Base-by-base conservation (phyloP, 768 basidiomycete genomes). In the Termitomyces sp. region DNA sequence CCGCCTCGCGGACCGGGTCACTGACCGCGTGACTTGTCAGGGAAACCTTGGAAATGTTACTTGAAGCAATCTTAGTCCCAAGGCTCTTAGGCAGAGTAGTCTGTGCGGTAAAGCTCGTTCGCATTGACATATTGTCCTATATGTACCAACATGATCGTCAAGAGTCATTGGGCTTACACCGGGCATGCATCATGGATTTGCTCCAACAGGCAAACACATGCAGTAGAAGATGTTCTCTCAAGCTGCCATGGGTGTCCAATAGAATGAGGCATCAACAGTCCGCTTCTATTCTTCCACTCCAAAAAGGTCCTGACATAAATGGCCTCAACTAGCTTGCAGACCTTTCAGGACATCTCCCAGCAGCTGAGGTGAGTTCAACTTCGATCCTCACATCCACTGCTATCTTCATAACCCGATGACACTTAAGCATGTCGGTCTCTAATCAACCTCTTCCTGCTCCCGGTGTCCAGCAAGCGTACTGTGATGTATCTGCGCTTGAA, bases 401-500 rank as follows among this genome's bases (percentile, higher is more conserved):
- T 31, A 4, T n/a, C 20, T 20, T 43, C 8, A 34, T 34, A 24
- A 27, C 12, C 20, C 18, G 12, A 13, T 2, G 27, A 24, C 10
- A 44, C 26, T 29, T 4, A n/a, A 47, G 9, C n/a, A 53, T 53
- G 57, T 32, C 48, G n/a, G 34, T 29, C 31, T 16, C 16, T 8
- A 53, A 27, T 14, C 65, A 68, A 62, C 47, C 68, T 1, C 69
- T 83, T 36, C 82, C 81, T 9, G 62, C 65, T 3, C 78, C 80
- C 2, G 32, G 61, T 7, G 49, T 63, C 0, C 67, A 76, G 52
- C 84, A 86, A 62, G 69, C 83, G 0, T 84, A 76, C 63, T 77
- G 79, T 57, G 61, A 74, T 29, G 76, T 85, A 34, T 86, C 85
- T 41, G 83, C 79, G 0, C 74, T 86, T 37, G 81, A 83, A 59